Evolutionary conservation across 2,329 filamentous ascomycete species (phyloP).

Genomic region (Cytospora paraplurivora): DNA sequence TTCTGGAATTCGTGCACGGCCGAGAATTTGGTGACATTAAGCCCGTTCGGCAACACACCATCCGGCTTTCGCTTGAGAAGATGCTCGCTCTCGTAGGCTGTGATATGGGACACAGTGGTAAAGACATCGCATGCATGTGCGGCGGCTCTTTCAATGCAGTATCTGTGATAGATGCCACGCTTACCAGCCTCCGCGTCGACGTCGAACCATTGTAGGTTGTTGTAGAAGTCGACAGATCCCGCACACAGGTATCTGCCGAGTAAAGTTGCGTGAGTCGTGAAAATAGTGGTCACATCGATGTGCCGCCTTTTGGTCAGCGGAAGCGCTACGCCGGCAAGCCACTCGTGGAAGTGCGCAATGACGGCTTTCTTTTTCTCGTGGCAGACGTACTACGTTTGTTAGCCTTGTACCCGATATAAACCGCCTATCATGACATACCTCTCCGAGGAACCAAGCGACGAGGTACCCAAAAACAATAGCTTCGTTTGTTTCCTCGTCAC

Average conservation of each 20-base stretch:
- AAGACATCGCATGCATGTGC: conserved; percentile 94
- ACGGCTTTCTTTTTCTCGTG: conserved; percentile 91
- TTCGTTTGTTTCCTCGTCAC: conserved; percentile 95
- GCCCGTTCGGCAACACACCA: conserved; percentile 90
- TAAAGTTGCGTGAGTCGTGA: conserved; percentile 95
- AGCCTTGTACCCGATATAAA: conserved; percentile 28
- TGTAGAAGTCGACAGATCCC: conserved; percentile 98
- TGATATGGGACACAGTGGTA: conserved; percentile 98
- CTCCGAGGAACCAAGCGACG: conserved; percentile 96
- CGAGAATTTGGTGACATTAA: conserved; percentile 98
- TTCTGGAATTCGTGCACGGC: conserved; percentile 99
- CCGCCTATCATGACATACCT: conserved; percentile 59
- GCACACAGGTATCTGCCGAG: conserved; percentile 95
- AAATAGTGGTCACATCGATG: conserved; percentile 97
- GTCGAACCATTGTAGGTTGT: conserved; percentile 96
- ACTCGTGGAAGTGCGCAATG: conserved; percentile 98
- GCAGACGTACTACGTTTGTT: conserved; percentile 72
- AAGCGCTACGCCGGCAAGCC: conserved; percentile 91
- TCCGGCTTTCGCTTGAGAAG: conserved; percentile 96
- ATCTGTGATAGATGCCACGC: conserved; percentile 96
- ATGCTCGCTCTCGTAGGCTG: conserved; percentile 97
- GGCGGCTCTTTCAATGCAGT: conserved; percentile 94
- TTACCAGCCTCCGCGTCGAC: conserved; percentile 96
- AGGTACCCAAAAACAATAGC: conserved; percentile 97
- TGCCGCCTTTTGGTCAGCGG: conserved; percentile 90